These are phyloP conservation scores for Triticum monococcum DNA, from an alignment of 176 grass and related monocot genomes.

Conservation along the genomic window DNA sequence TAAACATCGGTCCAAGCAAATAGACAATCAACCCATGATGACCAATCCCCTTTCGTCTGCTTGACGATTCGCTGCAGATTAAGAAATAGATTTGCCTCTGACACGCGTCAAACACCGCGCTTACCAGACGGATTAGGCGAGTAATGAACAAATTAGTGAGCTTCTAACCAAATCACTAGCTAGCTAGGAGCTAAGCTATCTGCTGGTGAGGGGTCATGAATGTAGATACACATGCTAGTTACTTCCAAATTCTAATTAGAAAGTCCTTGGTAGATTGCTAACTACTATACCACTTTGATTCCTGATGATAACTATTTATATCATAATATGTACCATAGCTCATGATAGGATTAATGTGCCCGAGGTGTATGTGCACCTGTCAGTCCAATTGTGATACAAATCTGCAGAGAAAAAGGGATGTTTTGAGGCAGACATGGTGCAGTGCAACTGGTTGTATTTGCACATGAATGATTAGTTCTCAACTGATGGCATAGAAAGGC, in stretches of 20 bases:
- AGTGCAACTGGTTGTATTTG: not conserved
- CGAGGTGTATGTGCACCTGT: no score
- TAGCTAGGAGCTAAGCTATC: no score
- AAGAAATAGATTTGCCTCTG: not conserved
- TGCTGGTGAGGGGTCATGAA: no score
- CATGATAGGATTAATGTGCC: no score
- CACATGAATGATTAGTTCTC: slow-evolving; percentile 1
- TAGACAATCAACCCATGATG: slow-evolving; percentile 10
- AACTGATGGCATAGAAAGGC: slow-evolving; percentile 21
- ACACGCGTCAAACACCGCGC: not conserved
- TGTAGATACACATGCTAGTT: no score
- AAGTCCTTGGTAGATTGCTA: no score
- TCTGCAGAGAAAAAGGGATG: not conserved
- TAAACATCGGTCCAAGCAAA: not conserved
- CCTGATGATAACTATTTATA: no score
- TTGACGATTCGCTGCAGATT: not conserved
- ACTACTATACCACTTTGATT: no score
- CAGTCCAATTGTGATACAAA: not conserved
- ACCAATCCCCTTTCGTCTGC: not conserved
- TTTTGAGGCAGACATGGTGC: slow-evolving; percentile 2
- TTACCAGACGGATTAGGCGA: not conserved
- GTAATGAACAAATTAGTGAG: not conserved
- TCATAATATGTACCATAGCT: no score
- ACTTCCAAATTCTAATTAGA: no score
- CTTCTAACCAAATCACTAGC: not conserved